Evolutionary conservation across 495 filamentous ascomycete species (phyloP), one percentile per base, ranked within the genome.

Genomic region (Stereocaulon alpinum): DNA sequence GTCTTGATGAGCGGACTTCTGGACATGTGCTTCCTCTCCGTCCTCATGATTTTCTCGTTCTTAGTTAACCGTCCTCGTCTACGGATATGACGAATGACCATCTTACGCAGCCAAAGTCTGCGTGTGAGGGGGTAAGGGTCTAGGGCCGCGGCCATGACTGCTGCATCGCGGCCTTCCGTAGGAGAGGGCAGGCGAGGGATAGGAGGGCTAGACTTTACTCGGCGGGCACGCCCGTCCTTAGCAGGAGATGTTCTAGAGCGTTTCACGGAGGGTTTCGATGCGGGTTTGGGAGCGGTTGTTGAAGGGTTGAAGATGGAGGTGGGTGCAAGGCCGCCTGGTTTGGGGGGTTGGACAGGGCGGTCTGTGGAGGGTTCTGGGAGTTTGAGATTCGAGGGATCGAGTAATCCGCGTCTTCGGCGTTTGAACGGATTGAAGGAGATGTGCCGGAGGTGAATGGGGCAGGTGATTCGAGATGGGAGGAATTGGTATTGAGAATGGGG

Each of bases 41-140:
- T 85, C 29, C 82, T 80, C 69, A 82, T 76, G 52, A 95, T 79
- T 45, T 77, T 70, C 58, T 86, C 77, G 44, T 71, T 70, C 61
- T 78, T 77, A 6, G 82, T 81, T 49, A 95, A 66, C 11, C 84
- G 77, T n/a, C 87, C 86, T 34, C 85, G 76, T 14, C 79, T 76
- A 10, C 77, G 79, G 54, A 95, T 73, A 63, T 82, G 77, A 48
- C 85, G 82, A 58, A 89, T 84, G 11, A 91, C 78, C 81, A 88
- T 88, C 74, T 86, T 91, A 62, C 84, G 80, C 71, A 90, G 80
- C 87, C 85, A 94, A n/a, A 83, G 79, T 22, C 76, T 71, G 55
- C 88, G 78, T 22, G 71, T 72, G 30, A 72, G 65, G 15, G 89
- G 88, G 61, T 84, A 78, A 17, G 91, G 91, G 70, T 93, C 83